Percentiles rank a stretch among this genome's conserved stretches.
Evolutionary conservation across 176 grass and related monocot genomes (phyloP).

Genomic region (Hordeum marinum): DNA sequence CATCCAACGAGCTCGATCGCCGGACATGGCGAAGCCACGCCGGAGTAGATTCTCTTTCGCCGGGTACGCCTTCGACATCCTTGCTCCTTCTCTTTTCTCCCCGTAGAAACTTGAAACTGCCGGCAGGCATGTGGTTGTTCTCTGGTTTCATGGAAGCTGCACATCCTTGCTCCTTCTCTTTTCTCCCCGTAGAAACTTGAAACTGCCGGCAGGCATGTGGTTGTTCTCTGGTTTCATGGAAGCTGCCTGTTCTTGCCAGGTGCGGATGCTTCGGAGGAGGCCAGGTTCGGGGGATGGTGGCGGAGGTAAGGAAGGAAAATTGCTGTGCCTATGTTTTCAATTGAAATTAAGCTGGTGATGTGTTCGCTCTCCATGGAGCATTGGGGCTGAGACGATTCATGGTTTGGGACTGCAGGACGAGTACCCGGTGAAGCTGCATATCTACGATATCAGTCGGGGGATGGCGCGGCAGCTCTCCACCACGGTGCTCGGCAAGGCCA

Average conservation of each 20-base stretch:
- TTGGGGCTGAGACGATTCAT: not conserved
- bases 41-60: slow-evolving; percentile 16
- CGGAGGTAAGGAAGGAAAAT: slow-evolving; percentile 62
- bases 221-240: not conserved
- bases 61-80: slow-evolving; percentile 7
- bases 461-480: slow-evolving; percentile 66
- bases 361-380: not conserved
- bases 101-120: not conserved
- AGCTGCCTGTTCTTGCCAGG: slow-evolving; percentile 31
- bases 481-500: slow-evolving; percentile 55
- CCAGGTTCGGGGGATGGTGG: slow-evolving; percentile 44
- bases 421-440: slow-evolving; percentile 77
- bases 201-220: not conserved
- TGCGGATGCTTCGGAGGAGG: slow-evolving; percentile 49
- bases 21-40: slow-evolving; percentile 34
- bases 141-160: not conserved
- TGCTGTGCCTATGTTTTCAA: not conserved
- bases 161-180: too few species aligned
- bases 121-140: not conserved
- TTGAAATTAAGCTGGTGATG: not conserved
- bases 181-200: not conserved
- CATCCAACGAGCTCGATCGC: not conserved
- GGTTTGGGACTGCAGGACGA: slow-evolving; percentile 49
- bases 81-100: not conserved
- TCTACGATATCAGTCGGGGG: slow-evolving; percentile 85